These are phyloP conservation scores for Rhizopus delemar DNA, from an alignment of 371 early-diverging fungal species.

Conservation along the genomic window DNA sequence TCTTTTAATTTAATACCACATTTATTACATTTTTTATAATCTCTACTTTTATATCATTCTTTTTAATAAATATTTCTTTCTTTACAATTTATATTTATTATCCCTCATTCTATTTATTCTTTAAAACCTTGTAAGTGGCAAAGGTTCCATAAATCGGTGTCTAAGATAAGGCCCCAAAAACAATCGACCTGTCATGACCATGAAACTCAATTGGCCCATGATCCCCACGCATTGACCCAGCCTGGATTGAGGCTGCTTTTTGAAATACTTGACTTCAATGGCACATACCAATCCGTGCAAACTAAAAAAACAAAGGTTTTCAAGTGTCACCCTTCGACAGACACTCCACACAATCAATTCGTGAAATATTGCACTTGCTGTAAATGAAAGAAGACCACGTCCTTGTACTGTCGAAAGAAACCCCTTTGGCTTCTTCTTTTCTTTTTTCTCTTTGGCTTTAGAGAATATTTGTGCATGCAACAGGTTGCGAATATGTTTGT, in stretches of 20 bases:
- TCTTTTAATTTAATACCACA: too few species aligned
- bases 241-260: slow-evolving; percentile 4
- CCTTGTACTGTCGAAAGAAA: slow-evolving; percentile 7
- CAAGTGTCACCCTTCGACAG: slow-evolving; percentile 36
- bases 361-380: slow-evolving; percentile 37
- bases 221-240: slow-evolving; percentile 5
- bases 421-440: not conserved
- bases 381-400: slow-evolving; percentile 33
- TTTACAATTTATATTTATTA: too few species aligned
- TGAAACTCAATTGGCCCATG: slow-evolving; percentile 20
- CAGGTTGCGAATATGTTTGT: slow-evolving; percentile 31
- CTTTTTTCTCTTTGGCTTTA: not conserved
- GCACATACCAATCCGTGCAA: slow-evolving; percentile 33
- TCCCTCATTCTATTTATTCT: not conserved
- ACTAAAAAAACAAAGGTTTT: slow-evolving; percentile 36
- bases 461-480: slow-evolving; percentile 29
- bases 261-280: slow-evolving; percentile 19
- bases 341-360: slow-evolving; percentile 34
- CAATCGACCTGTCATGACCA: slow-evolving; percentile 38
- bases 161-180: slow-evolving; percentile 44
- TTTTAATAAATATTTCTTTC: too few species aligned
- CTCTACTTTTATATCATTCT: too few species aligned
- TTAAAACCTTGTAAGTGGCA: slow-evolving; percentile 18
- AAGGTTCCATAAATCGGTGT: slow-evolving; percentile 14
- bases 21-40: too few species aligned